Base-by-base conservation (phyloP, 306 rosid species). In the Trifolium pratense region DNA sequence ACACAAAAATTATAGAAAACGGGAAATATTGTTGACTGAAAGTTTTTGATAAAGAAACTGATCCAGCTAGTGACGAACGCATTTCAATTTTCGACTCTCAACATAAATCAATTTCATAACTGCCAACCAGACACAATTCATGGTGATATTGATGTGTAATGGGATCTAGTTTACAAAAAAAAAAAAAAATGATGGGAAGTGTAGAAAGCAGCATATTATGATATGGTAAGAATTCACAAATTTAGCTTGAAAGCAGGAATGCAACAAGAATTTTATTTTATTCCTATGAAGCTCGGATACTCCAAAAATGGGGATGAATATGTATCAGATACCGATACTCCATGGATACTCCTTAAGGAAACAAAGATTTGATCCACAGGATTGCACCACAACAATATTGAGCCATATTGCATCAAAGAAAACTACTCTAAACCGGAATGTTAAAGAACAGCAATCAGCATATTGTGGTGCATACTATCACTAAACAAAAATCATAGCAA, bases 1-100 rank as follows among this genome's bases (percentile, higher is more conserved):
- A 63, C 32, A 48, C 70, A 34, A 62, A 62, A 52, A 17, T 52
- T 45, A 49, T 37, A 7, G 32, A 49, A 29, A 59, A n/a, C 14
- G 67, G 42, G 26, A 15, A 7, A 18, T 16, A 42, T 12, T 7
- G 10, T 39, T 15, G 45, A 20, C 9, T 9, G 32, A 43, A 42
- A 59, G 9, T 51, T 42, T 32, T 48, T 37, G 17, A 69, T n/a
- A 66, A 71, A 70, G 70, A 45, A 23, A 26, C 31, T n/a, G 9
- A 32, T 34, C 32, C 60, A 16, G 25, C 16, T 17, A 23, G 5
- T 26, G 18, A 55, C 51, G 37, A 15, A 68, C 3, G 7, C 17
- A 37, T 39, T 29, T 39, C 36, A 31, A 59, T 39, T 72, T 52
- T 52, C 59, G 25, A 82, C 52, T 77, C 74, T 40, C 14, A 68